phyloP scores from a whole-genome alignment of 1,284 basidiomycete genomes.

The Marasmius sp. region DNA sequence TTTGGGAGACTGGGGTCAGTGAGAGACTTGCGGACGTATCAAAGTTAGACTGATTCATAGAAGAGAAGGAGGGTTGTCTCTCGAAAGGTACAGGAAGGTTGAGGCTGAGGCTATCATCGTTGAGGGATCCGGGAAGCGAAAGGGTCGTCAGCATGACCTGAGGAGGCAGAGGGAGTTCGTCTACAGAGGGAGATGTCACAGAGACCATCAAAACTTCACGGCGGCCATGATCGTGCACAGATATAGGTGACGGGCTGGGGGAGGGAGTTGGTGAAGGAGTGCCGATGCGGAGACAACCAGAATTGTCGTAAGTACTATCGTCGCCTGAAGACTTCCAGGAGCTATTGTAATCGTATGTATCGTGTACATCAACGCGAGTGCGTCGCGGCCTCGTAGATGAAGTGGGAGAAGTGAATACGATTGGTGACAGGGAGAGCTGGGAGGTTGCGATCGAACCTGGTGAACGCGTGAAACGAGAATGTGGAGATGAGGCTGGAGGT shows the following conservation, averaged over 20 bases:
- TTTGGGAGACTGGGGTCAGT: background rate
- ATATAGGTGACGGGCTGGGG: slow-evolving; percentile 9
- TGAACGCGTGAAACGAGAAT: slow-evolving; percentile 1
- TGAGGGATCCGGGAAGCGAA: slow-evolving; percentile 10
- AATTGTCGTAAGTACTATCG: slow-evolving; percentile 10
- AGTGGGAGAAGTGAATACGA: slow-evolving; percentile 32
- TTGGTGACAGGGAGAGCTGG: slow-evolving; percentile 24
- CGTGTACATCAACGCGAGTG: slow-evolving; percentile 2
- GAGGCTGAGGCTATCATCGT: slow-evolving; percentile 1
- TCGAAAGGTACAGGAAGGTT: background rate
- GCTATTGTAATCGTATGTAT: slow-evolving; percentile 21
- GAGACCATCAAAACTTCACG: slow-evolving; percentile 4
- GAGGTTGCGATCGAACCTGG: slow-evolving; percentile 1
- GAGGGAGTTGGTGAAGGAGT: slow-evolving; percentile 8
- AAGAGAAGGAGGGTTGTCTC: no score
- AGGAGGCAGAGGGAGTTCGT: slow-evolving; percentile 3
- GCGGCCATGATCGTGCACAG: background rate
- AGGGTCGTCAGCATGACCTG: slow-evolving; percentile 8
- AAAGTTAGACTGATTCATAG: background rate
- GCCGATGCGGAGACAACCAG: slow-evolving; percentile 9
- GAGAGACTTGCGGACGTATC: background rate
- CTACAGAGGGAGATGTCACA: slow-evolving; percentile 10
- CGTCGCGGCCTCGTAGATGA: slow-evolving; percentile 20
- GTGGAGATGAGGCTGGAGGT: background rate
- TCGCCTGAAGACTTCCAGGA: slow-evolving; percentile 20